These are phyloP conservation scores for Ambrosia hybrid DNA, from an alignment of 140 eudicot species.

Conservation along the genomic window DNA sequence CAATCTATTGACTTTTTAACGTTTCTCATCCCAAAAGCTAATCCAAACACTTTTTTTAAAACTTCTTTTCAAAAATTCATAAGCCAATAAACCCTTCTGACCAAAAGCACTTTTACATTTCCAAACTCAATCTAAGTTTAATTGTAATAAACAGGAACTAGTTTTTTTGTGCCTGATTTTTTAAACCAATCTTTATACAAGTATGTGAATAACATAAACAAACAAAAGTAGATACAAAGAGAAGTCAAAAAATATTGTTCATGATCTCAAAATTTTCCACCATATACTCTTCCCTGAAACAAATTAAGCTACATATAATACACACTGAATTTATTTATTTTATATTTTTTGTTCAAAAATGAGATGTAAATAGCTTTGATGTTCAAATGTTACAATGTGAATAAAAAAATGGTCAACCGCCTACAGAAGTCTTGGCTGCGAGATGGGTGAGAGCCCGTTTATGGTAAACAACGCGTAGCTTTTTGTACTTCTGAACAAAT, in stretches of 20 bases:
- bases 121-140: too few relatives aligned
- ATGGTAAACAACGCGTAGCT: conserved; percentile 64
- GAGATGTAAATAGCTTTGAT: neutral
- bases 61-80: too few relatives aligned
- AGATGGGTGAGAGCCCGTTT: conserved; percentile 77
- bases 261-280: neutral
- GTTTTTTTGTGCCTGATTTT: too few relatives aligned
- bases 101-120: too few relatives aligned
- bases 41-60: too few relatives aligned
- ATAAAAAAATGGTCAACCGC: conserved; percentile 32
- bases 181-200: too few relatives aligned
- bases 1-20: too few relatives aligned
- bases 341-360: neutral
- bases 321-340: neutral
- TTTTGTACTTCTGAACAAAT: conserved; percentile 84
- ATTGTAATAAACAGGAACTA: too few relatives aligned
- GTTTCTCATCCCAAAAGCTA: too few relatives aligned
- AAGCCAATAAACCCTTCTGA: too few relatives aligned
- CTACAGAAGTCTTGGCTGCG: conserved; percentile 74
- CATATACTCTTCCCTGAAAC: neutral
- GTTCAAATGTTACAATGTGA: neutral
- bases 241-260: neutral
- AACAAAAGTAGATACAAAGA: too few relatives aligned
- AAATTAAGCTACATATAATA: neutral
- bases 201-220: too few relatives aligned